These are phyloP conservation scores for Camellia granthamiana DNA, from an alignment of 148 eudicot species.

Conservation along the genomic window DNA sequence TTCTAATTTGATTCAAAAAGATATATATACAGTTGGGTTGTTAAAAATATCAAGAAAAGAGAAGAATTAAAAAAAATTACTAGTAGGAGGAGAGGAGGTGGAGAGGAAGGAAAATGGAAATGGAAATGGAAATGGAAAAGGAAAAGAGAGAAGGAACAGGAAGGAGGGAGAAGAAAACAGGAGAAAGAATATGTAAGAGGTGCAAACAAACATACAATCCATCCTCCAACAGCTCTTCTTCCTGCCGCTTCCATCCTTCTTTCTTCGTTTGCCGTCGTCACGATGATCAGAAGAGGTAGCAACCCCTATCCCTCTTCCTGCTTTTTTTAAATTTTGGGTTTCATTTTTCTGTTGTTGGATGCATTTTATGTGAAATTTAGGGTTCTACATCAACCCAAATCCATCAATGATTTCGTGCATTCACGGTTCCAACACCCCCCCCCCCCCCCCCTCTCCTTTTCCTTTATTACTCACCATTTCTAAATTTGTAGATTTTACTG, in stretches of 20 bases:
- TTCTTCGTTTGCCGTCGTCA: slow-evolving; percentile 97
- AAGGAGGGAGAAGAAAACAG: slow-evolving; percentile 5
- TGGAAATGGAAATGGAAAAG: not conserved
- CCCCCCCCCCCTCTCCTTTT: too few relatives aligned
- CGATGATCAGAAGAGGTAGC: slow-evolving; percentile 87
- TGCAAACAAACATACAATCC: slow-evolving; percentile 52
- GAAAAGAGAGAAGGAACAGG: not conserved
- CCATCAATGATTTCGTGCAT: too few relatives aligned
- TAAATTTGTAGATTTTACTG: not conserved
- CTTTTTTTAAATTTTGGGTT: not conserved
- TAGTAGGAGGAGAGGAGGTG: too few relatives aligned
- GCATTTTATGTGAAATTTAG: not conserved
- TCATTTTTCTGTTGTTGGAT: not conserved
- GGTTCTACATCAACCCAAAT: not conserved
- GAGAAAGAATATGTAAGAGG: slow-evolving; percentile 52
- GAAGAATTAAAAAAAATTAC: too few relatives aligned
- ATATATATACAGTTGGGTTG: too few relatives aligned
- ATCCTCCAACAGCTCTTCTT: slow-evolving; percentile 49
- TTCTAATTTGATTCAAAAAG: too few relatives aligned
- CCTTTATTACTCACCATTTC: not conserved
- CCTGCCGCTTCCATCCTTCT: slow-evolving; percentile 88
- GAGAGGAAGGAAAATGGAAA: not conserved
- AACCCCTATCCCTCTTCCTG: not conserved
- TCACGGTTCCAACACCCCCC: too few relatives aligned
- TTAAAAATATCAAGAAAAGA: too few relatives aligned